Evolutionary conservation across 2,329 filamentous ascomycete genomes (phyloP).

Genomic region (Neurospora sp.): DNA sequence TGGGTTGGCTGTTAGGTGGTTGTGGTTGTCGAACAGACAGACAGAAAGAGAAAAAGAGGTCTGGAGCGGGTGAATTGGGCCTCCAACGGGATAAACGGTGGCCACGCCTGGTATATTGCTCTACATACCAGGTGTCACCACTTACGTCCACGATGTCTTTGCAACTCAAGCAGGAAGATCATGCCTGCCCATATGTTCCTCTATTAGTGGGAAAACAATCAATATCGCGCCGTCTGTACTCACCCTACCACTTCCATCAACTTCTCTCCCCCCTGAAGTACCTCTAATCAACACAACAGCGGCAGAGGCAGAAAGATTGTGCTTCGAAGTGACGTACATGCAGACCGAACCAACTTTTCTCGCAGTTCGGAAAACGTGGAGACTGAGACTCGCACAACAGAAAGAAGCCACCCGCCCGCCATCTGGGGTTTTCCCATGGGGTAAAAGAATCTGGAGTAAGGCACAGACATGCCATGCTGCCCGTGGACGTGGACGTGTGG

Average conservation of each 20-base stretch:
- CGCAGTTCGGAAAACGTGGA: neutral
- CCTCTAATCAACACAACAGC: neutral
- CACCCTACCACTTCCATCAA: neutral
- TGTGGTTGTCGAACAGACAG: neutral
- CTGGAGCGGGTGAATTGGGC: neutral
- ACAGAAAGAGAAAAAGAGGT: neutral
- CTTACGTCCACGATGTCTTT: neutral
- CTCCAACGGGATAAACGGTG: neutral
- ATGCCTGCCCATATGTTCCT: neutral
- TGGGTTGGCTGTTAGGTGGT: neutral
- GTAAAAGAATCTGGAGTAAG: constrained; percentile 1
- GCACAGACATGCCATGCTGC: neutral
- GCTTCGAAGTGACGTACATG: neutral
- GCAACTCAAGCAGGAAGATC: neutral
- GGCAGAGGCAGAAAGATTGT: neutral
- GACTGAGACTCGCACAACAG: neutral
- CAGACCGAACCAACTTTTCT: neutral
- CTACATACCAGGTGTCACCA: neutral
- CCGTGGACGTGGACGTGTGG: neutral
- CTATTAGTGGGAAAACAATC: neutral
- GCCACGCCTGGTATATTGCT: neutral
- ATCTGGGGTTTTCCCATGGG: constrained; percentile 3
- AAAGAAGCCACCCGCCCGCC: neutral
- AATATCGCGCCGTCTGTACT: neutral
- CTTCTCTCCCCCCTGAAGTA: neutral